A percentile compares a stretch with the other conserved stretches of the same genome.
Conservation (phyloP, 2,329 filamentous ascomycete genomes). For the Mycosphaerella sp. region DNA sequence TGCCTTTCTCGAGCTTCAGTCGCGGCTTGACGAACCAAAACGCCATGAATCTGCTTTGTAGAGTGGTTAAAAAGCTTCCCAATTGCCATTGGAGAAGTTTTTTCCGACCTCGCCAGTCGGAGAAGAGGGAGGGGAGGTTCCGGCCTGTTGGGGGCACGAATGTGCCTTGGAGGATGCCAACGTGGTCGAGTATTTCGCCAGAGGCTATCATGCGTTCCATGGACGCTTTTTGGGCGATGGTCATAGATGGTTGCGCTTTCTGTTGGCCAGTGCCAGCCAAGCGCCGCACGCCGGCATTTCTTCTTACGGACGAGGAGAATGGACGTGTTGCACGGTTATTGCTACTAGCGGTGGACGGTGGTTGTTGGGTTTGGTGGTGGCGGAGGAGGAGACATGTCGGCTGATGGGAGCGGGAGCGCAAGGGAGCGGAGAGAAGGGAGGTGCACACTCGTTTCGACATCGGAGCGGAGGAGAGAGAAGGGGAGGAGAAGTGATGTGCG, state of each 20-base stretch:
- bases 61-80: not conserved
- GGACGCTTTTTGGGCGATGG: constrained; percentile 31
- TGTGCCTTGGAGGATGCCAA: constrained; percentile 41
- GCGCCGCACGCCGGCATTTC: constrained; percentile 8
- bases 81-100: constrained; percentile 10
- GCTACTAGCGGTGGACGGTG: constrained; percentile 2
- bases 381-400: constrained; percentile 1
- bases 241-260: constrained; percentile 38
- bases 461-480: not conserved
- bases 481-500: not conserved
- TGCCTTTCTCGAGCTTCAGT: constrained; percentile 27
- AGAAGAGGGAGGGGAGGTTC: constrained; percentile 23
- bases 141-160: constrained; percentile 29
- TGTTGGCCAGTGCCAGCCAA: constrained; percentile 11
- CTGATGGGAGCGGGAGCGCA: constrained; percentile 6
- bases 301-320: constrained; percentile 18
- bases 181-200: constrained; percentile 34
- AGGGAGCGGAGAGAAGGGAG: constrained; percentile 17
- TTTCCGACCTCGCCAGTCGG: constrained; percentile 3
- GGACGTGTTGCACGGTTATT: constrained; percentile 8
- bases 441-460: constrained; percentile 24
- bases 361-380: constrained; percentile 9
- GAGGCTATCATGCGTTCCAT: constrained; percentile 27
- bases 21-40: constrained; percentile 16
- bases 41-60: constrained; percentile 10